phyloP scores from a whole-genome alignment of 441 rosid genomes.

The Manihot esculenta region DNA sequence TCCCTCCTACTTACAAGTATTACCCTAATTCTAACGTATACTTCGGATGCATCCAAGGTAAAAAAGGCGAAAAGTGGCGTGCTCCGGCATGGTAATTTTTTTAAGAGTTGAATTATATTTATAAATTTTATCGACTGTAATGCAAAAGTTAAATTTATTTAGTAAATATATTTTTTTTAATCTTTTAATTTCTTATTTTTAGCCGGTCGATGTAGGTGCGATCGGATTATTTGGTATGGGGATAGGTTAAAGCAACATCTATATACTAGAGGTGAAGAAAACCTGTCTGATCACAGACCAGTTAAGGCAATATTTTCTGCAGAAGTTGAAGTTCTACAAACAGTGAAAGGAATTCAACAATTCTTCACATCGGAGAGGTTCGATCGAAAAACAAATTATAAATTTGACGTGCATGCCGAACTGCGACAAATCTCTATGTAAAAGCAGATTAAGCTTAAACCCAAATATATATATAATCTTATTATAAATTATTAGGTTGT shows the following conservation, averaged over 20 bases:
- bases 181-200: no score
- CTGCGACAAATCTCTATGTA: constrained; percentile 32
- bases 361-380: constrained; percentile 59
- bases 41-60: constrained; percentile 52
- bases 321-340: constrained; percentile 37
- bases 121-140: neutral
- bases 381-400: constrained; percentile 34
- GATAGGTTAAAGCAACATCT: constrained; percentile 38
- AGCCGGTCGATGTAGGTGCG: constrained; percentile 32
- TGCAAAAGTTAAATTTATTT: no score
- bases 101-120: neutral
- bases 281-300: constrained; percentile 48
- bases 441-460: constrained; percentile 39
- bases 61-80: constrained; percentile 63
- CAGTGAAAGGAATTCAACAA: constrained; percentile 36
- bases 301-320: constrained; percentile 42
- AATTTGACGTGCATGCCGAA: constrained; percentile 32
- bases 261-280: constrained; percentile 42
- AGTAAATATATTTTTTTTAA: no score
- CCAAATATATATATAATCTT: neutral
- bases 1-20: constrained; percentile 93
- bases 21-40: constrained; percentile 64
- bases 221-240: constrained; percentile 45
- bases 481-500: no score
- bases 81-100: constrained; percentile 81